Base-by-base conservation (phyloP, 2,329 filamentous ascomycete genomes). In the Lecanosticta acicola region DNA sequence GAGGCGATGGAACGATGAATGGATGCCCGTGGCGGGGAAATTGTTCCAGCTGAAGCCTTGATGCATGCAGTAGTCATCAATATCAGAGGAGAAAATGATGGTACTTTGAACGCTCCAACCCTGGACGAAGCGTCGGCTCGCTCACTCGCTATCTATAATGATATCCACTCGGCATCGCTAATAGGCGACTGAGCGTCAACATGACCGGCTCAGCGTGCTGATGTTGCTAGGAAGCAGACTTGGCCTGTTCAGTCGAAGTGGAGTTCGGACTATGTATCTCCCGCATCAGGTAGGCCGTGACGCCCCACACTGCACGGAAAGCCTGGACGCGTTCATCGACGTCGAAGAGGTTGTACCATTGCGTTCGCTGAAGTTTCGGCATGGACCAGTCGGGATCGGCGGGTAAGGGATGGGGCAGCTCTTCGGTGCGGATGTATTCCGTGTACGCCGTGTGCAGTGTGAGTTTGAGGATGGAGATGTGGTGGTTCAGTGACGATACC, bases 1-100 rank as follows among this genome's bases (percentile, higher is more conserved):
- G 35, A 73, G 83, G 45, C 77, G 91, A 37, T 98, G 93, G 93
- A 84, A 94, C 58, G 85, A 89, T 56, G 89, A 96, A 64, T 98
- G 93, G 93, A 81, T 94, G 71, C 76, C 79, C 8, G 82, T 94
- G 36, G 85, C 90, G 5, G 87, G 84, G 9, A 78, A 76, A 38
- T 68, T 94, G 3, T 75, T 96, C n/a, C 45, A 49, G 32, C 17
- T 41, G 20, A 44, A 18, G 21, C 33, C 42, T 7, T 44, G 20
- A 39, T 4, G 19, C n/a, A 11, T n/a, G n/a, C n/a, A n/a, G n/a
- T n/a, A n/a, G n/a, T n/a, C n/a, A n/a, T n/a, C n/a, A n/a, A n/a
- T n/a, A n/a, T n/a, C n/a, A n/a, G n/a, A n/a, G n/a, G n/a, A n/a
- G n/a, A n/a, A n/a, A n/a, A n/a, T n/a, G n/a, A n/a, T n/a, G n/a